Conservation (phyloP, 768 basidiomycete species). For the Kwoniella sp. region DNA sequence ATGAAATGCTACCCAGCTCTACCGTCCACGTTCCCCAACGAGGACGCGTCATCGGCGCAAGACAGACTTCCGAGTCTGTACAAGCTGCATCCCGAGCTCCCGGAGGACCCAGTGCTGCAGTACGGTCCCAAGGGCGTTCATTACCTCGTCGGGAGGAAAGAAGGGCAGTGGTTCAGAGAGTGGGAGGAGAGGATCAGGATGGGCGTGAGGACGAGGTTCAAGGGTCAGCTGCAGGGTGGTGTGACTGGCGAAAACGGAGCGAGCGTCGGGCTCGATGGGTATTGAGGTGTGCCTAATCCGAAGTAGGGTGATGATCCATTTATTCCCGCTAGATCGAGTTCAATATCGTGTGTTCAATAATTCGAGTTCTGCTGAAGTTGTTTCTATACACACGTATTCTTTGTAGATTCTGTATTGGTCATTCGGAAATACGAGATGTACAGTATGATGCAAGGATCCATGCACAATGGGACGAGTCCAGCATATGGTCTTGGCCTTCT, state of each 20-base stretch:
- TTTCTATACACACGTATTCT: too few species aligned
- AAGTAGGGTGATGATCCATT: background rate
- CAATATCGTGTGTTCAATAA: background rate
- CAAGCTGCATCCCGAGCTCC: conserved; percentile 39
- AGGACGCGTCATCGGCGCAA: conserved; percentile 27
- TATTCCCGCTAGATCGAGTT: too few species aligned
- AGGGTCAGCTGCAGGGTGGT: conserved; percentile 38
- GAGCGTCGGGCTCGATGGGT: conserved; percentile 29
- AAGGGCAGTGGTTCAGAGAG: conserved; percentile 75
- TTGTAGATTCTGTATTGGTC: background rate
- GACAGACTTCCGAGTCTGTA: conserved; percentile 29
- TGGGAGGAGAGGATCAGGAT: conserved; percentile 73
- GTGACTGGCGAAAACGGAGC: conserved; percentile 3
- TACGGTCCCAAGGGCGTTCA: conserved; percentile 53
- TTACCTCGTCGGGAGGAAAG: conserved; percentile 65
- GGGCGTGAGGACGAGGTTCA: conserved; percentile 59
- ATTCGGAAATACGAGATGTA: conserved; percentile 7
- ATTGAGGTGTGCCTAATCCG: conserved; percentile 22
- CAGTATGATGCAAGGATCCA: background rate
- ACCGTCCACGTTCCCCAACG: conserved; percentile 37
- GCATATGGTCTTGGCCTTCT: too few species aligned
- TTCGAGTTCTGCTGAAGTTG: background rate
- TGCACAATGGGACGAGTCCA: too few species aligned
- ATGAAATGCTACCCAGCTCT: conserved; percentile 43
- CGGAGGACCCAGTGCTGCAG: conserved; percentile 26